Evolutionary conservation across 2,329 filamentous ascomycete genomes (phyloP).

Genomic region (Sporothrix mexicana): DNA sequence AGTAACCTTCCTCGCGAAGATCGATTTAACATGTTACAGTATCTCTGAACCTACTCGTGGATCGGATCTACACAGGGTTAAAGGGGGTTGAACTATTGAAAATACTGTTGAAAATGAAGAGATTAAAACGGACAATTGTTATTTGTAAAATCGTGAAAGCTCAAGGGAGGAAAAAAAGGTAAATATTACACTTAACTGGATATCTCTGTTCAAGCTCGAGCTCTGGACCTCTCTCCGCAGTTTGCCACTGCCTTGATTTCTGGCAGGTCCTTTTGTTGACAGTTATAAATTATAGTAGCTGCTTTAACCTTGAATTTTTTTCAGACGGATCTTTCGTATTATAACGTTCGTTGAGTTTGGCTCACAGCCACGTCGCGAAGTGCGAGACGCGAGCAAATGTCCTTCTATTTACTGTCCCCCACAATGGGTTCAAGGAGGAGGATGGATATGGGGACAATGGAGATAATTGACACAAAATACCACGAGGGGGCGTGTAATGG

Average conservation of each 20-base stretch:
- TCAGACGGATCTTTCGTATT: too few species aligned
- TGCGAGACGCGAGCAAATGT: neutral
- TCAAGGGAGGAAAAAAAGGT: too few species aligned
- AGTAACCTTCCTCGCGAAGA: neutral
- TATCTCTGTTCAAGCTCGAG: neutral
- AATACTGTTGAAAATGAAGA: too few species aligned
- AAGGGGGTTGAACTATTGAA: neutral
- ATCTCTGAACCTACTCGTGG: neutral
- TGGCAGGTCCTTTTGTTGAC: constrained; percentile 17
- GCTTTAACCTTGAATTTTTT: too few species aligned
- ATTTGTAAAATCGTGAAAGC: too few species aligned
- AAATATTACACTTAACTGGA: too few species aligned
- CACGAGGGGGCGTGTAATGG: neutral
- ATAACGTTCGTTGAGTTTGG: neutral
- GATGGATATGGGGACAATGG: neutral
- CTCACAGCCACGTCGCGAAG: neutral
- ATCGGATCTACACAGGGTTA: neutral
- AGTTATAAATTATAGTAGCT: neutral
- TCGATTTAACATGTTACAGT: neutral
- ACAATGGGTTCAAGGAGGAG: neutral
- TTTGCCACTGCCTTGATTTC: constrained; percentile 18
- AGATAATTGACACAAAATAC: neutral
- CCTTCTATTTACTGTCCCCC: neutral
- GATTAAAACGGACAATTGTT: too few species aligned
- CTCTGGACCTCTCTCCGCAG: neutral